Conservation (phyloP, 2,329 filamentous ascomycete genomes). For the Colletotrichum lini region DNA sequence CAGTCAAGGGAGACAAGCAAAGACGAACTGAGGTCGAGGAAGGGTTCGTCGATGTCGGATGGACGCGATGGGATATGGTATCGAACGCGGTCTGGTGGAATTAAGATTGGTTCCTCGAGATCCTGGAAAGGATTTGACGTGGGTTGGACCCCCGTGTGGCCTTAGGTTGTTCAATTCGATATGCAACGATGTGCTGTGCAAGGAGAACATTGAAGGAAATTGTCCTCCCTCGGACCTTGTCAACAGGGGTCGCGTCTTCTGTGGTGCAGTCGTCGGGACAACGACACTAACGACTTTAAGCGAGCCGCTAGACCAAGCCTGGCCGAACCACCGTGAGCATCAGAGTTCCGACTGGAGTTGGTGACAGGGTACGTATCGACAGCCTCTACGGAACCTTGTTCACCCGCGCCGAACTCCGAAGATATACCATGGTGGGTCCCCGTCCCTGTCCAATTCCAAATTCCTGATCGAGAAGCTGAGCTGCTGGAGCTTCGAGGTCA, state of each 20-base stretch:
- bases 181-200: slow-evolving; percentile 29
- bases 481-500: slow-evolving; percentile 27
- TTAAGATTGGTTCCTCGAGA: slow-evolving; percentile 19
- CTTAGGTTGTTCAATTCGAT: slow-evolving; percentile 19
- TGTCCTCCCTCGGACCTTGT: slow-evolving; percentile 19
- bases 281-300: slow-evolving; percentile 2
- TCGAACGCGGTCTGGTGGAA: slow-evolving; percentile 15
- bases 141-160: slow-evolving; percentile 3
- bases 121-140: slow-evolving; percentile 29
- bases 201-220: slow-evolving; percentile 18
- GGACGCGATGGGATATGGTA: slow-evolving; percentile 1
- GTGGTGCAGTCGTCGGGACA: slow-evolving; percentile 24
- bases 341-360: background rate
- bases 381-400: background rate
- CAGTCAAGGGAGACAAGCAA: background rate
- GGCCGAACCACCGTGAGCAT: background rate
- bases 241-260: slow-evolving; percentile 28
- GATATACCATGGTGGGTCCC: slow-evolving; percentile 28
- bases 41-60: background rate
- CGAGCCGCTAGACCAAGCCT: background rate
- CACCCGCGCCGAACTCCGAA: background rate
- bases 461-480: slow-evolving; percentile 23
- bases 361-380: background rate
- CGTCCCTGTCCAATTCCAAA: background rate
- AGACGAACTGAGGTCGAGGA: background rate